These are phyloP conservation scores for Macroventuria anomochaeta DNA, from an alignment of 2,329 filamentous ascomycete species.

Conservation along the genomic window DNA sequence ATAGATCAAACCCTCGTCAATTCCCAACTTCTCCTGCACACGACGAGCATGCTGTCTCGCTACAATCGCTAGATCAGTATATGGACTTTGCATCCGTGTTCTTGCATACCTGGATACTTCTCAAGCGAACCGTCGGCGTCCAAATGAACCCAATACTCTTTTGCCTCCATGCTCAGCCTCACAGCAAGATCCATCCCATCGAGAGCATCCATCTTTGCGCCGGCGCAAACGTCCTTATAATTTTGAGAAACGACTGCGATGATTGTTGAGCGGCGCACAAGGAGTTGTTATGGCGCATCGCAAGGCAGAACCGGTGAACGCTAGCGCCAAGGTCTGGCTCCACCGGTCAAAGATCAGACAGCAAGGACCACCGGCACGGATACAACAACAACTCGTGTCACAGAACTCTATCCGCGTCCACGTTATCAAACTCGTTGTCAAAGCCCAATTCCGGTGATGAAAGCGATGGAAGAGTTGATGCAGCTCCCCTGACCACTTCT, in stretches of 20 bases:
- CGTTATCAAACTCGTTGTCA: background rate
- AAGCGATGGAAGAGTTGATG: background rate
- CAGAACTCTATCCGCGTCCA: conserved; percentile 7
- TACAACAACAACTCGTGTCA: conserved; percentile 10
- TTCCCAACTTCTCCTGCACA: conserved; percentile 46
- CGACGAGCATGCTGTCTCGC: conserved; percentile 51
- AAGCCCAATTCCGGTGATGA: background rate
- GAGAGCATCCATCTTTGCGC: conserved; percentile 31
- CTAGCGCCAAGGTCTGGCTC: conserved; percentile 10
- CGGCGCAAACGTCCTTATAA: conserved; percentile 5
- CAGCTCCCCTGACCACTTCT: conserved; percentile 1
- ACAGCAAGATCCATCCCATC: conserved; percentile 39
- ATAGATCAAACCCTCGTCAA: conserved; percentile 59
- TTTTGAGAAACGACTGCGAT: background rate
- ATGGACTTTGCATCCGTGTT: background rate
- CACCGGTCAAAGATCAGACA: conserved; percentile 17
- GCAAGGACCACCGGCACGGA: conserved; percentile 11
- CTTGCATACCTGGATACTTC: conserved; percentile 48
- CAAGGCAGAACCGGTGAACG: conserved; percentile 20
- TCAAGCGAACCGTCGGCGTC: conserved; percentile 42
- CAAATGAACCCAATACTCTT: conserved; percentile 47
- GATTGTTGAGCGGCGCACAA: conserved; percentile 6
- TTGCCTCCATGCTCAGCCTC: conserved; percentile 34
- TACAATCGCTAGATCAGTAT: conserved; percentile 11
- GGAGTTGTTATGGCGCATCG: conserved; percentile 12